Conservation (phyloP, 2,329 filamentous ascomycete genomes). For the Alternaria arbusti region DNA sequence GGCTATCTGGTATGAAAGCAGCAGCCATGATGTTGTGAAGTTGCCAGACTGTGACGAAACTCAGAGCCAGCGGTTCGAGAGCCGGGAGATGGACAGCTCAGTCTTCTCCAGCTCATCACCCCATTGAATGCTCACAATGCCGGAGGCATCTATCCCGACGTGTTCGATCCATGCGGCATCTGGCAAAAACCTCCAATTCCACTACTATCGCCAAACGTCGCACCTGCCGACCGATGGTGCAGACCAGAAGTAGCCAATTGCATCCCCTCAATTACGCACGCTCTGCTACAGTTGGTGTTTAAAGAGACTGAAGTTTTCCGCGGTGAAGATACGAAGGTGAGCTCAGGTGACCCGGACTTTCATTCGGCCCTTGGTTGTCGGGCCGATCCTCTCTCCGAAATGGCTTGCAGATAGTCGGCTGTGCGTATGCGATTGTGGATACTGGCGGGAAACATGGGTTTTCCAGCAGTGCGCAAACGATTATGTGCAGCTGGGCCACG, state of each 20-base stretch:
- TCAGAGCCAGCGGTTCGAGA: not conserved
- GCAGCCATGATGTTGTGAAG: not conserved
- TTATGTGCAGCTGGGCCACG: not conserved
- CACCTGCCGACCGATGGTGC: not conserved
- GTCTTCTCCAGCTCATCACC: not conserved
- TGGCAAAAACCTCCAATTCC: not conserved
- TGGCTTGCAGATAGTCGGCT: not conserved
- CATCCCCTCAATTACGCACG: not conserved
- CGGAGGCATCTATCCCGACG: not conserved
- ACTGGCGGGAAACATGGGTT: not conserved
- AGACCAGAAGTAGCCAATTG: not conserved
- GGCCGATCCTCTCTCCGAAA: not conserved
- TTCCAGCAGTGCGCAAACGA: not conserved
- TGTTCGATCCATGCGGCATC: not conserved
- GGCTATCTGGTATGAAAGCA: not conserved
- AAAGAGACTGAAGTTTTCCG: not conserved
- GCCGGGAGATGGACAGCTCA: not conserved
- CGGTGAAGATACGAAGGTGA: not conserved
- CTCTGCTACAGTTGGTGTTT: not conserved
- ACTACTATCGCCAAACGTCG: not conserved
- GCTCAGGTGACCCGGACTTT: not conserved
- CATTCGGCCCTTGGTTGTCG: conserved; percentile 6
- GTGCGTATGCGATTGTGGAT: not conserved
- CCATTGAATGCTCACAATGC: not conserved
- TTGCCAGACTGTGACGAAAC: not conserved